Evolutionary conservation across 2,329 filamentous ascomycete species (phyloP).

Genomic region (Talaromyces sp.): DNA sequence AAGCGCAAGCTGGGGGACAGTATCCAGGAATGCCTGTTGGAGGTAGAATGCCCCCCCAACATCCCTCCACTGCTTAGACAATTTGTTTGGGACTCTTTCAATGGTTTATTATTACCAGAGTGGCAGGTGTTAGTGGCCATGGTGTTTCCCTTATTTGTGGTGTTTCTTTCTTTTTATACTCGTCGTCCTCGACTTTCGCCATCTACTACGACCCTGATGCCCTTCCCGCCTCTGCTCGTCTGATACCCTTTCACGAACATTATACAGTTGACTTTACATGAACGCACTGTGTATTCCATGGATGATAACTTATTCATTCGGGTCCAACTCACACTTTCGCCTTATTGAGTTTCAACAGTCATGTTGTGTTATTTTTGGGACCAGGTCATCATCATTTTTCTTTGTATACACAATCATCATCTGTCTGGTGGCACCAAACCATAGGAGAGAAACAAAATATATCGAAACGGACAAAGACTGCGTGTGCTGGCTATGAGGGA

Average conservation of each 20-base stretch:
- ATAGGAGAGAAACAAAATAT: neutral
- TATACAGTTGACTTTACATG: neutral
- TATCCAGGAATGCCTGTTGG: conserved; percentile 72
- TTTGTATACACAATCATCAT: conserved; percentile 12
- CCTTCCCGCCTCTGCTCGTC: conserved; percentile 13
- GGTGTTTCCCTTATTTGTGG: conserved; percentile 20
- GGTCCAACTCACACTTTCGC: neutral
- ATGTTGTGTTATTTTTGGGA: neutral
- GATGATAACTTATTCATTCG: neutral
- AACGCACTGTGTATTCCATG: conserved; percentile 7
- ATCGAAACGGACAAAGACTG: neutral
- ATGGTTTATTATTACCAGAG: conserved; percentile 7
- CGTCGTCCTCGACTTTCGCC: conserved; percentile 17
- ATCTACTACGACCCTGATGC: conserved; percentile 14
- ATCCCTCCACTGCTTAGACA: conserved; percentile 67
- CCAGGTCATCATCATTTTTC: conserved; percentile 6
- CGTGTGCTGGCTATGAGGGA: conserved; percentile 6
- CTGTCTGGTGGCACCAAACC: conserved; percentile 2
- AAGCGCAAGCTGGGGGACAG: conserved; percentile 61
- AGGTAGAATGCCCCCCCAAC: conserved; percentile 73
- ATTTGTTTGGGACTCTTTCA: conserved; percentile 1
- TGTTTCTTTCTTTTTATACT: conserved; percentile 19
- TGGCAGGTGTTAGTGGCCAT: conserved; percentile 19
- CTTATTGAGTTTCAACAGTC: conserved; percentile 2
- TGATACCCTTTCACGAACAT: conserved; percentile 13